Evolutionary conservation across 1,284 basidiomycete species (phyloP), one percentile per base, ranked within the genome.

Genomic region (Tylopilus orsonianus): DNA sequence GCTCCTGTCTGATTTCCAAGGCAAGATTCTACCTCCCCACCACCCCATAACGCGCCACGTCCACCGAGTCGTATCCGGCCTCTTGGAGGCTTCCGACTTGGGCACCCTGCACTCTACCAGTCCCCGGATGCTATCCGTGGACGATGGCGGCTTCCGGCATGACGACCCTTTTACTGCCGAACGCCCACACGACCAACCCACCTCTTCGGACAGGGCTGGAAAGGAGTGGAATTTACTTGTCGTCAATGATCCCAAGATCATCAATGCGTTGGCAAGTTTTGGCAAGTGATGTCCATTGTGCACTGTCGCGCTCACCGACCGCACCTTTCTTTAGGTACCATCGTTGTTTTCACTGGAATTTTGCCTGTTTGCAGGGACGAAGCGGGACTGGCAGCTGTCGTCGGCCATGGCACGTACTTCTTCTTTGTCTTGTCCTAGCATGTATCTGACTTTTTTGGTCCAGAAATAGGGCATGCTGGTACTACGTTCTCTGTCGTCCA

Each of bases 331-430:
- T 32, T 53, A 75, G 84, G 85, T 4, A 83, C 82, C 56, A 87
- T 97, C 54, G 81, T 95, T 43, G 90, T 97, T 2, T 97, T 92
- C 58, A 93, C 90, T 0, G 94, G 94, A 0, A 92, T 97, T 42
- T 67, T 97, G 8, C 92, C 90, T 0, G 72, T 95, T 5, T 86
- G 84, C 41, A 73, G 73, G 52, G 85, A 93, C 53, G 88, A 93
- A 55, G 79, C 88, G 53, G 93, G 93, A 0, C 71, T 98, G 0
- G 92, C 95, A 1, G 87, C 88, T 7, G 86, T 97, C 1, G 71
- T 97, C 2, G 83, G 90, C 1, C 94, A 97, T 67, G 92, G 92
- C 85, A 53, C 39, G 77, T 24, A 16, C 65, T 32, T 32, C 5
- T 43, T 26, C n/a, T 39, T 46, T 23, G 19, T 44, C 20, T 18